A percentile compares a stretch with the other conserved stretches of the same genome.
phyloP scores from a whole-genome alignment of 2,329 filamentous ascomycete species.

The Microcyclospora pomicola region DNA sequence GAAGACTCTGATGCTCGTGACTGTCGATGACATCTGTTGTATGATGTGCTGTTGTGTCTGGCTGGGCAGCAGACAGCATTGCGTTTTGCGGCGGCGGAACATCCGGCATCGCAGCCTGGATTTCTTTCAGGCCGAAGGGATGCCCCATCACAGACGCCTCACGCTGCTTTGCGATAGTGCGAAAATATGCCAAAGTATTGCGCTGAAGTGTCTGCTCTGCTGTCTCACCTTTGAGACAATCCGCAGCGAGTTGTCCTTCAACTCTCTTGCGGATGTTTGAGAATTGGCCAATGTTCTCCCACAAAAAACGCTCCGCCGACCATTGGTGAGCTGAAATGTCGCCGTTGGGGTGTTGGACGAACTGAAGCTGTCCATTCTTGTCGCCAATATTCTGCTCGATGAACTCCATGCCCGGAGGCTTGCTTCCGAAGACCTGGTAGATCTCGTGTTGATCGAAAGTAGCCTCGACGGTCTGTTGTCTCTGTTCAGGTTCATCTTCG shows the following conservation, averaged over 20 bases:
- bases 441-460: slow-evolving; percentile 20
- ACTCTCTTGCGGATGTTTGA: slow-evolving; percentile 28
- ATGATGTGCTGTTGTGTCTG: too few relatives aligned
- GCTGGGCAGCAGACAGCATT: slow-evolving; percentile 3
- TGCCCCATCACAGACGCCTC: slow-evolving; percentile 18
- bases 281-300: slow-evolving; percentile 33
- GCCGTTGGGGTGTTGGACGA: slow-evolving; percentile 34
- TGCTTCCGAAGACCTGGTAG: slow-evolving; percentile 27
- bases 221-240: slow-evolving; percentile 25
- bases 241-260: slow-evolving; percentile 30
- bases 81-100: slow-evolving; percentile 3
- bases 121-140: slow-evolving; percentile 19
- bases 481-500: slow-evolving; percentile 16
- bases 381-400: slow-evolving; percentile 21
- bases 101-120: slow-evolving; percentile 17
- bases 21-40: too few relatives aligned
- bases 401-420: slow-evolving; percentile 28
- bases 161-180: slow-evolving; percentile 27
- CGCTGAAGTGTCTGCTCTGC: slow-evolving; percentile 20
- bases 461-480: slow-evolving; percentile 19
- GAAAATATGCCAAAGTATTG: slow-evolving; percentile 30
- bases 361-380: slow-evolving; percentile 30
- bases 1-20: too few relatives aligned
- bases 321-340: slow-evolving; percentile 36
- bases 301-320: slow-evolving; percentile 26